Evolutionary conservation across 2,329 filamentous ascomycete species (phyloP).

Genomic region (Cytospora piceicola): DNA sequence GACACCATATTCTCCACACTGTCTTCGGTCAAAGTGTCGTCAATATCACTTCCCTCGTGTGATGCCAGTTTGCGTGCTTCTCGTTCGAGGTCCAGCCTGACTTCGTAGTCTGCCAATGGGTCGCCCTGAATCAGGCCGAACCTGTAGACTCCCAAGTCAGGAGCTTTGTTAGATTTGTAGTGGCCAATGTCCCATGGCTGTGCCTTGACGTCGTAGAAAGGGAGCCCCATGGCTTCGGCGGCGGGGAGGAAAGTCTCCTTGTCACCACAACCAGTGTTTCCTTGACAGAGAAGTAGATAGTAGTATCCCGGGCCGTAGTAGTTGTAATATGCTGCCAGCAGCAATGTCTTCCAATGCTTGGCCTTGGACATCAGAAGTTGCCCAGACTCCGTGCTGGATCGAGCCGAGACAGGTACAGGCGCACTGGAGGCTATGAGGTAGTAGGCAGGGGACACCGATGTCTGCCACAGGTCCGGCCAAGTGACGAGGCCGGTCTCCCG

Average conservation of each 20-base stretch:
- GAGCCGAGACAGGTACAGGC: neutral
- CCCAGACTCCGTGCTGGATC: constrained; percentile 45
- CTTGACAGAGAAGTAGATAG: constrained; percentile 52
- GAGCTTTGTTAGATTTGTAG: neutral
- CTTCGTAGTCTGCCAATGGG: neutral
- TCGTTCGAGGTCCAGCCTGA: neutral
- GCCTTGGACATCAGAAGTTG: constrained; percentile 53
- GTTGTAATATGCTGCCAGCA: constrained; percentile 59
- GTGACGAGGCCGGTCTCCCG: constrained; percentile 54
- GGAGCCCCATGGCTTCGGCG: constrained; percentile 43
- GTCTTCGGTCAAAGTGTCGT: neutral
- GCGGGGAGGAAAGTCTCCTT: constrained; percentile 53
- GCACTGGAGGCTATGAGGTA: constrained; percentile 45
- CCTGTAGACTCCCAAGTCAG: neutral
- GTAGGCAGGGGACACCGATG: constrained; percentile 46
- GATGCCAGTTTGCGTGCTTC: neutral
- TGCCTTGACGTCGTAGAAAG: constrained; percentile 46
- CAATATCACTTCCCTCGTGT: neutral
- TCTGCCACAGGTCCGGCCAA: constrained; percentile 60
- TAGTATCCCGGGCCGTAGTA: constrained; percentile 55
- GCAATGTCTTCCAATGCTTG: constrained; percentile 48
- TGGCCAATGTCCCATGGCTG: constrained; percentile 11
- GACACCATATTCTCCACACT: neutral
- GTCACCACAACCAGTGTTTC: constrained; percentile 47
- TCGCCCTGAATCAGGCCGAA: constrained; percentile 4